phyloP scores from a whole-genome alignment of 2,329 filamentous ascomycete genomes.

The Penicillium sp. region DNA sequence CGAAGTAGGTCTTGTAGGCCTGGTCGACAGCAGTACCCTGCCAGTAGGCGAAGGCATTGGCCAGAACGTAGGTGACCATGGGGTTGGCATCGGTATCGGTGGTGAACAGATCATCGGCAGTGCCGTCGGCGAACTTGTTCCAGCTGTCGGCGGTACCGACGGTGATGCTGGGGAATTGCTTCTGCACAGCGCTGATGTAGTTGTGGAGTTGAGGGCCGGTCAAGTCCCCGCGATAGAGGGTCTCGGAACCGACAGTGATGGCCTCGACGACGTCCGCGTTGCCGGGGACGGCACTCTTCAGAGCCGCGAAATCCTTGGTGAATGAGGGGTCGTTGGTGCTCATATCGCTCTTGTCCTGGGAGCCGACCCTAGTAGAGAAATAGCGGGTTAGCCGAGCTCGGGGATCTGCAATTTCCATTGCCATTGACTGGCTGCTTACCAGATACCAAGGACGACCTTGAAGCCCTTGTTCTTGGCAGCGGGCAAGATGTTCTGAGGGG shows the following conservation, averaged over 20 bases:
- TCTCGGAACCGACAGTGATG: constrained; percentile 66
- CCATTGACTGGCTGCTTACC: constrained; percentile 42
- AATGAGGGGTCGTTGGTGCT: constrained; percentile 52
- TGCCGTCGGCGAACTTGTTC: constrained; percentile 67
- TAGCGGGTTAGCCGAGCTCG: background rate
- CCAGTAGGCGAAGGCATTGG: constrained; percentile 70
- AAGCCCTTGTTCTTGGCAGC: constrained; percentile 61
- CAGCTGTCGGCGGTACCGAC: constrained; percentile 67
- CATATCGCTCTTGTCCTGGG: constrained; percentile 10
- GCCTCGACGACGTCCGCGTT: constrained; percentile 59
- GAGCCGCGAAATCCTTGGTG: constrained; percentile 55
- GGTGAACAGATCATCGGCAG: constrained; percentile 57
- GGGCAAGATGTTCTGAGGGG: constrained; percentile 57
- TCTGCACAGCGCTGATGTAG: constrained; percentile 59
- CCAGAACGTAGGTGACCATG: constrained; percentile 57
- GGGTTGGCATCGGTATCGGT: constrained; percentile 32
- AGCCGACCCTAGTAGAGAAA: constrained; percentile 16
- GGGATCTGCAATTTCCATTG: background rate
- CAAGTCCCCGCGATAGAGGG: constrained; percentile 64
- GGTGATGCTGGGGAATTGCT: constrained; percentile 51
- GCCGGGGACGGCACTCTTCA: constrained; percentile 42
- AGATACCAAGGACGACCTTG: constrained; percentile 65
- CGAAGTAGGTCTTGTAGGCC: constrained; percentile 59
- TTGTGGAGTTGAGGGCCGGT: constrained; percentile 55
- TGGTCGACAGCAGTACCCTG: constrained; percentile 57